Base-by-base conservation (phyloP, 306 rosid genomes). In the Arachis stenosperma region DNA sequence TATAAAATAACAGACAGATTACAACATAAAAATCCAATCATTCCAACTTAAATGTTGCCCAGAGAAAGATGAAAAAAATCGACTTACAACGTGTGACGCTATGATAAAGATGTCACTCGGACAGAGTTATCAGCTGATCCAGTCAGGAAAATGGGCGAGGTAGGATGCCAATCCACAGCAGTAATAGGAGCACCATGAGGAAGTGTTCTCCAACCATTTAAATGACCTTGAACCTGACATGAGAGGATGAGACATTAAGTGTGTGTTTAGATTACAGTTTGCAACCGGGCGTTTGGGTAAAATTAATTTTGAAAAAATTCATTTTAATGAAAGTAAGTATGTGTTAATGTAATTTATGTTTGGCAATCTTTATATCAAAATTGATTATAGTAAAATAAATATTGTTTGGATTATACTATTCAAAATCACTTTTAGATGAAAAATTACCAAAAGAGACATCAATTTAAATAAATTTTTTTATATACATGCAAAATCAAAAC, bases 111-210 rank as follows among this genome's bases (percentile, higher is more conserved):
- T 13, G 97, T 86, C 33, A 93, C 97, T 44, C 92, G 86, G 30
- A 93, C 97, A 2, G 96, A 90, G 82, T 93, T 91, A 67, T 93
- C 97, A 10, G 98, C 97, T 14, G 98, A 93, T 76, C 97, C 98
- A 22, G 97, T 90, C 85, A 93, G 80, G 80, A 85, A 93, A 78
- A 93, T 81, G 41, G 98, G 97, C 81, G 88, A 71, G 1, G 92
- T 93, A 0, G 96, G 98, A 85, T 90, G 98, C 98, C 98, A 93
- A 85, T 90, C 98, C 37, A 93, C 97, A 7, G 98, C 86, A 33
- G 98, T 89, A 82, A 93, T 77, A 12, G 88, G 85, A 70, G 94
- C 92, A 65, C 82, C 79, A 76, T 93, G 98, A 43, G 98, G 81
- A 69, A 90, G 97, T 36, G 97, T 89, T 85, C 84, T 88, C 86